Conservation (phyloP, 2,329 filamentous ascomycete genomes). For the Stemphylium vesicarium region DNA sequence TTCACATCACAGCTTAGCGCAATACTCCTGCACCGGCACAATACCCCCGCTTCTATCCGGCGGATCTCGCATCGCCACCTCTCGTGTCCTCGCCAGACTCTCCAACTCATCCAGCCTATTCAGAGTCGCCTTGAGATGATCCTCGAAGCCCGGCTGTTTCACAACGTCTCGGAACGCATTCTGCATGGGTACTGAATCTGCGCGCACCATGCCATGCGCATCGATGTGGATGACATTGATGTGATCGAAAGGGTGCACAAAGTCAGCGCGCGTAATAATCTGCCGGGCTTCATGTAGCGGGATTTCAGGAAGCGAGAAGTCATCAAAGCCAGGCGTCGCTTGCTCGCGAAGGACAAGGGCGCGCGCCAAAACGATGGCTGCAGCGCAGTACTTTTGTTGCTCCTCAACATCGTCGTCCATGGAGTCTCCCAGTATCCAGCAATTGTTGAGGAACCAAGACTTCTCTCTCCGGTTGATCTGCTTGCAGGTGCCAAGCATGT, state of each 20-base stretch:
- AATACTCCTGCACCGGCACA: slow-evolving; percentile 39
- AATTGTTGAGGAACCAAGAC: slow-evolving; percentile 79
- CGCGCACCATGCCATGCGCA: slow-evolving; percentile 81
- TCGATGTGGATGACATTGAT: slow-evolving; percentile 96
- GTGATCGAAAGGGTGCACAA: slow-evolving; percentile 88
- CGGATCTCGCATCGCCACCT: slow-evolving; percentile 85
- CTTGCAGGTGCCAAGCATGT: slow-evolving; percentile 83
- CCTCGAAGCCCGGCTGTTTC: slow-evolving; percentile 76
- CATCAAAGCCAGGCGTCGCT: slow-evolving; percentile 62
- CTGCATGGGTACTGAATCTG: slow-evolving; percentile 95
- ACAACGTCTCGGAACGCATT: slow-evolving; percentile 84
- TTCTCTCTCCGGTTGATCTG: slow-evolving; percentile 73
- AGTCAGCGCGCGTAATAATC: slow-evolving; percentile 94
- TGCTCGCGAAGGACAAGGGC: slow-evolving; percentile 83
- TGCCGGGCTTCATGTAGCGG: slow-evolving; percentile 56
- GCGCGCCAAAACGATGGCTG: slow-evolving; percentile 90
- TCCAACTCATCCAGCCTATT: slow-evolving; percentile 89
- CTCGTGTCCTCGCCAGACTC: slow-evolving; percentile 85
- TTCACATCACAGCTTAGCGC: slow-evolving; percentile 31
- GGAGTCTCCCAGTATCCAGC: slow-evolving; percentile 74
- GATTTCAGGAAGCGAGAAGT: slow-evolving; percentile 78
- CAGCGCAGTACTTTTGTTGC: slow-evolving; percentile 91
- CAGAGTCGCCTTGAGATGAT: slow-evolving; percentile 80
- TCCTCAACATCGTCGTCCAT: slow-evolving; percentile 99
- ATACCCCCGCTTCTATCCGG: slow-evolving; percentile 37